These are phyloP conservation scores for Cryphonectria radicalis DNA, from an alignment of 2,329 filamentous ascomycete species.

Conservation along the genomic window DNA sequence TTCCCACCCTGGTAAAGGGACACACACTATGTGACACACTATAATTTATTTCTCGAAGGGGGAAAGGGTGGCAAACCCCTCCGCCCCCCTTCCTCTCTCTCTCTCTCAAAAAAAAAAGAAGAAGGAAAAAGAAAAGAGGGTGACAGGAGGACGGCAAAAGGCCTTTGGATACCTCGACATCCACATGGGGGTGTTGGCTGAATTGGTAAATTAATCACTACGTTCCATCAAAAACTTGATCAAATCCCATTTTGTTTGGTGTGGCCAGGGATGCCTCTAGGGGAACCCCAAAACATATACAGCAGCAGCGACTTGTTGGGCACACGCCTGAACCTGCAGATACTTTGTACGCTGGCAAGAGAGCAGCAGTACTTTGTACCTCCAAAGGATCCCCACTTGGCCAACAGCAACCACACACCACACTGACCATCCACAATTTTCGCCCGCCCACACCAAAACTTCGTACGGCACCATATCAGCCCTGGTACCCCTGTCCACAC, in stretches of 20 bases:
- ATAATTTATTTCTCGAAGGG: not conserved
- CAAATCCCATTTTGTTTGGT: not conserved
- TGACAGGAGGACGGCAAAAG: too few relatives aligned
- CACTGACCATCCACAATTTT: not conserved
- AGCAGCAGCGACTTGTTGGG: not conserved
- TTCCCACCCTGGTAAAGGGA: too few relatives aligned
- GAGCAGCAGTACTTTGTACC: not conserved
- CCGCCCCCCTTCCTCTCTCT: too few relatives aligned
- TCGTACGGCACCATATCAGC: not conserved
- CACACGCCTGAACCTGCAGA: not conserved
- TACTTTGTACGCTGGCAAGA: not conserved
- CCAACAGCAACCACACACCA: not conserved
- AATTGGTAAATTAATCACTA: not conserved
- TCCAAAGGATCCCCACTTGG: not conserved
- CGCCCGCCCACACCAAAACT: conserved; percentile 2
- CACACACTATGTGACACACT: not conserved
- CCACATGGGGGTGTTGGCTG: not conserved
- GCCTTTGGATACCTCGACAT: not conserved
- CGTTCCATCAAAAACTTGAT: not conserved
- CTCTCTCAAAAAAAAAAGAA: too few relatives aligned
- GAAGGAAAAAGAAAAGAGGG: too few relatives aligned
- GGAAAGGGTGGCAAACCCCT: too few relatives aligned
- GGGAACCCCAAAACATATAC: not conserved
- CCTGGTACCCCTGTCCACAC: conserved; percentile 11
- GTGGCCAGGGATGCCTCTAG: not conserved